Base-by-base conservation (phyloP, 139 green algal species). In the Tetratostichococcus sp. region DNA sequence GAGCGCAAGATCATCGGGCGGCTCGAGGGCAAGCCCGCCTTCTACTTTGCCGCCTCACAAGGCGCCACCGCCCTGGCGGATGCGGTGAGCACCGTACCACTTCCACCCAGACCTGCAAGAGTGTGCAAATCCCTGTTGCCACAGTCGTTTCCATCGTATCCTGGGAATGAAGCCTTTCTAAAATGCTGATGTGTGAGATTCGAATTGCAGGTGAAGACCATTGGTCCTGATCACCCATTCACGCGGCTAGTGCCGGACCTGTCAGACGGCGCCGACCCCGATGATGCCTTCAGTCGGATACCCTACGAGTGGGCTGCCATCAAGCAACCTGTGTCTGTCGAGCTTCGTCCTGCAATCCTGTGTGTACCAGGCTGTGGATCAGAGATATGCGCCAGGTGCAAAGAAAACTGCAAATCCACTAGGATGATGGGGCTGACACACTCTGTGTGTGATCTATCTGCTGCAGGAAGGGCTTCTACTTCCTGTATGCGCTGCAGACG, bases 1-100 rank as follows among this genome's bases (percentile, higher is more conserved):
- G 92, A 97, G 85, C 81, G 93, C 69, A 93, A 93, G 76, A 97
- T 97, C 35, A 67, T 96, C n/a, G 89, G 86, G 0, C 65, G 77
- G 3, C 69, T 97, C 67, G 65, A 89, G 33, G 93, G 90, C 25
- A 82, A 92, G 68, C 11, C 76, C 6, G 43, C 65, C 30, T 80
- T 77, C 35, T 73, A 88, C 73, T 89, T 89, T 69, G 57, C 72
- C 32, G 81, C 84, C 28, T 67, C 68, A 22, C 71, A 77, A 69
- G 85, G 85, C 62, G 50, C 50, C 19, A 62, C 50, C 11, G 14
- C 50, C 22, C 50, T 62, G 11, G 50, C 50, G 50, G 50, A 62
- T 62, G 50, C 50, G 19, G 50, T 62, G 50, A 25, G 50, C 39
- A 11, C 8, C 39, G 8, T 11, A 21, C 11, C 39, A 6, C 8